Percentiles rank a stretch among this genome's conserved stretches.
phyloP scores from a whole-genome alignment of 2,329 filamentous ascomycete genomes.

The Apiospora saccharicola region DNA sequence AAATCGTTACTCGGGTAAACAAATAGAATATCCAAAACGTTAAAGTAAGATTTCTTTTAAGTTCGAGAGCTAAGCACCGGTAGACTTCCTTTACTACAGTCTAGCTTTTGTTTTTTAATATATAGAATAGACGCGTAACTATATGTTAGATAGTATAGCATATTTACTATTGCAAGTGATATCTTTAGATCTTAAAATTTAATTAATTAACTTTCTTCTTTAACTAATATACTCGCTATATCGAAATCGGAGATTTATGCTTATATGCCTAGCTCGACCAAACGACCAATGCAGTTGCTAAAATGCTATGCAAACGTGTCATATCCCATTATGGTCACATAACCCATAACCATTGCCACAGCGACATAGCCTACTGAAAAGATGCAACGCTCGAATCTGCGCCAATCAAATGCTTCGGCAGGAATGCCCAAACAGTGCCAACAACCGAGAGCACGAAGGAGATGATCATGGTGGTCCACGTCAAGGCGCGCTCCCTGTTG shows the following conservation, averaged over 20 bases:
- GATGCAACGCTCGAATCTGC: slow-evolving; percentile 43
- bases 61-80: too few species aligned
- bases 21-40: too few species aligned
- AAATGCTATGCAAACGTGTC: background rate
- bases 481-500: slow-evolving; percentile 66
- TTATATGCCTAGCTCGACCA: background rate
- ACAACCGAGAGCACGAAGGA: slow-evolving; percentile 75
- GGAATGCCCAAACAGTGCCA: slow-evolving; percentile 87
- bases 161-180: background rate
- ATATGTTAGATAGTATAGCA: background rate
- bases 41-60: too few species aligned
- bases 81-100: too few species aligned
- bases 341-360: background rate
- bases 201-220: too few species aligned
- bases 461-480: slow-evolving; percentile 73
- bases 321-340: slow-evolving; percentile 2
- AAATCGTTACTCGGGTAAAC: too few species aligned
- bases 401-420: slow-evolving; percentile 79
- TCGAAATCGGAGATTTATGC: background rate
- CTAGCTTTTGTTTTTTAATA: too few species aligned
- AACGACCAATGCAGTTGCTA: slow-evolving; percentile 1
- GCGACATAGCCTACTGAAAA: background rate
- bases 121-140: background rate
- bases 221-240: background rate
- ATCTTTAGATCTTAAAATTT: background rate